Percentiles rank a stretch among this genome's conserved stretches.
These are phyloP conservation scores for Lathyrus aphaca DNA, from an alignment of 306 rosid genomes.

Conservation along the genomic window DNA sequence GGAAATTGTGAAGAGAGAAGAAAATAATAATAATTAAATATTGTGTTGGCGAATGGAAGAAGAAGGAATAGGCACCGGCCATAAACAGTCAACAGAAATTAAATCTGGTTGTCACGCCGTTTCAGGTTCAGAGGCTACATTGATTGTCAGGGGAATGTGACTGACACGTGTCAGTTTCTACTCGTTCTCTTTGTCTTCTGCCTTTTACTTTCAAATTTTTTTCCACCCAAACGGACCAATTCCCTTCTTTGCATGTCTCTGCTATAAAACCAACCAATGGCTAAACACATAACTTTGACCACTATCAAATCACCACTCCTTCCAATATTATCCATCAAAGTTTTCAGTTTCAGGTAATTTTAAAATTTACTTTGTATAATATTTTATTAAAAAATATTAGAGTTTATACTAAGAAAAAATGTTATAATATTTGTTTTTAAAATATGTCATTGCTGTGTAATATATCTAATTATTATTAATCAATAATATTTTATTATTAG, in stretches of 20 bases:
- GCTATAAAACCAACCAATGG: too few relatives aligned
- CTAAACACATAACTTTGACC: too few relatives aligned
- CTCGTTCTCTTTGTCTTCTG: slow-evolving; percentile 21
- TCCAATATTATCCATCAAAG: too few relatives aligned
- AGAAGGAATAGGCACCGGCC: slow-evolving; percentile 43
- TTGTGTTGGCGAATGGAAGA: slow-evolving; percentile 24
- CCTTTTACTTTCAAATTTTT: slow-evolving; percentile 46
- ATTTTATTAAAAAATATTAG: too few relatives aligned
- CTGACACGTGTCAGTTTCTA: slow-evolving; percentile 62
- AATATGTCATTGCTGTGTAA: too few relatives aligned
- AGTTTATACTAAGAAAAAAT: too few relatives aligned
- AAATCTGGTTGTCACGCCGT: slow-evolving; percentile 52
- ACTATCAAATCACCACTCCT: too few relatives aligned
- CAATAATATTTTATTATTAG: too few relatives aligned
- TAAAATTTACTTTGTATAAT: too few relatives aligned
- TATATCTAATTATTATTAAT: too few relatives aligned
- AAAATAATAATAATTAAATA: slow-evolving; percentile 16
- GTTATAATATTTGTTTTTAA: too few relatives aligned
- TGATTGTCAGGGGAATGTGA: slow-evolving; percentile 55
- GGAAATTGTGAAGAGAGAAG: slow-evolving; percentile 44
- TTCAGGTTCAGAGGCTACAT: slow-evolving; percentile 49
- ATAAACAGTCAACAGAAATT: slow-evolving; percentile 49
- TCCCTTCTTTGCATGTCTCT: slow-evolving; percentile 59
- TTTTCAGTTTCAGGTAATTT: too few relatives aligned
- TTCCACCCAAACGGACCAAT: slow-evolving; percentile 62